Conservation (phyloP, 495 filamentous ascomycete genomes). For the Staphylotrichum longicolle region DNA sequence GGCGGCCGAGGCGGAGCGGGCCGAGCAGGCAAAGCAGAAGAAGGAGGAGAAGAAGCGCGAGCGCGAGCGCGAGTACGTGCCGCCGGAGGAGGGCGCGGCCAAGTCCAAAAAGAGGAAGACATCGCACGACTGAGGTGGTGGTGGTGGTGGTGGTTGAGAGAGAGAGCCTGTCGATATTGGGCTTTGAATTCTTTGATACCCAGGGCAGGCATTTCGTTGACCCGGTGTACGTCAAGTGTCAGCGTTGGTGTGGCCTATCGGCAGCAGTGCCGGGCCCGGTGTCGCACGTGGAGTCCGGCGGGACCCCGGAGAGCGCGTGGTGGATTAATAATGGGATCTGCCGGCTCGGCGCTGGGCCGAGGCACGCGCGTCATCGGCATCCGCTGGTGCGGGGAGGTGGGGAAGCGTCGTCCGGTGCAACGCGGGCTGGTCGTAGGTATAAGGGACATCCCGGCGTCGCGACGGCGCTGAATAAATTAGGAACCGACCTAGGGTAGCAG, state of each 20-base stretch:
- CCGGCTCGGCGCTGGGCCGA: constrained; percentile 23
- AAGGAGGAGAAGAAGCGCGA: constrained; percentile 84
- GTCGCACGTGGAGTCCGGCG: not conserved
- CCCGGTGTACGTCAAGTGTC: constrained; percentile 3
- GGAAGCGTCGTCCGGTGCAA: not conserved
- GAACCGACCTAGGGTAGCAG: not conserved
- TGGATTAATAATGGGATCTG: constrained; percentile 11
- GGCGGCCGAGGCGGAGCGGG: constrained; percentile 69
- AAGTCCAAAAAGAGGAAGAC: constrained; percentile 60
- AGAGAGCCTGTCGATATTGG: constrained; percentile 17
- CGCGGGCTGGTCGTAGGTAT: not conserved
- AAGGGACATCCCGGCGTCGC: not conserved
- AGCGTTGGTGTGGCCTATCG: not conserved
- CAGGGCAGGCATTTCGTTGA: constrained; percentile 26
- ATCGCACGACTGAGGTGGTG: constrained; percentile 42
- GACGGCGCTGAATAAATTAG: not conserved
- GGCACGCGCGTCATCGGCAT: constrained; percentile 25
- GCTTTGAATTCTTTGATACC: constrained; percentile 32
- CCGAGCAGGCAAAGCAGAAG: constrained; percentile 79
- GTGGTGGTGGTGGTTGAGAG: constrained; percentile 11
- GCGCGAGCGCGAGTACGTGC: constrained; percentile 78
- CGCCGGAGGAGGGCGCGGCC: constrained; percentile 72
- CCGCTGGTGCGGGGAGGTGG: constrained; percentile 22
- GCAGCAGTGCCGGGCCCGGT: not conserved
- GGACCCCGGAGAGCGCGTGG: not conserved